phyloP scores from a whole-genome alignment of 306 rosid genomes.

The Cucurbita ficifolia region DNA sequence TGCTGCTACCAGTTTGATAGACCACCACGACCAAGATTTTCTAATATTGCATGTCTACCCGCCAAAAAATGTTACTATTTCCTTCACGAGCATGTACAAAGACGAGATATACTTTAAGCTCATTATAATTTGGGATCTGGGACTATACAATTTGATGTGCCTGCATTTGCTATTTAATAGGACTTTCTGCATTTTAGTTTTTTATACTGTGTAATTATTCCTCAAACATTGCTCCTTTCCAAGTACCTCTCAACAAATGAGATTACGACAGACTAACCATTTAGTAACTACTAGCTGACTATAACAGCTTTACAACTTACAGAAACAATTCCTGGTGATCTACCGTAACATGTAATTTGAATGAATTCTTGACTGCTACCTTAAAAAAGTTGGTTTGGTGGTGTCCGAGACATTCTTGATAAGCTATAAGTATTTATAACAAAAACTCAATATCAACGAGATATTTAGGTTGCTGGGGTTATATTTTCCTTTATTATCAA shows the following conservation, averaged over 20 bases:
- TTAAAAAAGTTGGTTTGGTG: not conserved
- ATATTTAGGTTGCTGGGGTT: not conserved
- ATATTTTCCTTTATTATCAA: constrained; percentile 3
- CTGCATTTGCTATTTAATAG: not conserved
- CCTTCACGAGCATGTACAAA: not conserved
- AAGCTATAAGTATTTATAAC: not conserved
- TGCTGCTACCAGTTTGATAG: not conserved
- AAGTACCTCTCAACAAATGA: not conserved
- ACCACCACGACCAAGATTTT: not conserved
- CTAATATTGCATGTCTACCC: not conserved
- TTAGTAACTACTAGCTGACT: not conserved
- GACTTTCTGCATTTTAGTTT: not conserved
- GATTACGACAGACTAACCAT: not conserved
- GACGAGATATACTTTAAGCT: not conserved
- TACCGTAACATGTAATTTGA: not conserved
- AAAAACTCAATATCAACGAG: not conserved
- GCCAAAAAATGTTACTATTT: not conserved
- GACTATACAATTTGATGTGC: not conserved
- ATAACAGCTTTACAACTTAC: not conserved
- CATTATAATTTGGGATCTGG: not conserved
- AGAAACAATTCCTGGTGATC: not conserved
- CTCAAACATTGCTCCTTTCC: not conserved
- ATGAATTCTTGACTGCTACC: not conserved
- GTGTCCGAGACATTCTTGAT: not conserved
- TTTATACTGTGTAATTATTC: not conserved